These are phyloP conservation scores for Fusarium falciforme DNA, from an alignment of 2,329 filamentous ascomycete genomes.

Conservation along the genomic window DNA sequence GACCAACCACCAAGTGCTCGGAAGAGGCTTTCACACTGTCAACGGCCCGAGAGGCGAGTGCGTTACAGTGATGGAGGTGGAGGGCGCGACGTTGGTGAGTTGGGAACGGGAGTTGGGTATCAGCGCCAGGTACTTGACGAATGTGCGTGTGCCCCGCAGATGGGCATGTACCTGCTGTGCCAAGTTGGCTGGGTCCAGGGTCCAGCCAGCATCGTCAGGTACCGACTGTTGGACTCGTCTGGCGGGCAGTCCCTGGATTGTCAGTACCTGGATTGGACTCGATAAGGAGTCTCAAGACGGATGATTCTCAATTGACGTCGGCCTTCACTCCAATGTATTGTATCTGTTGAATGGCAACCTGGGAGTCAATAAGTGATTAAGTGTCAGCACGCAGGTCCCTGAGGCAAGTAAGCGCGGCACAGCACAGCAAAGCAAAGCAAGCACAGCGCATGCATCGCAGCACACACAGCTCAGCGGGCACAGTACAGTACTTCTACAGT, in stretches of 20 bases:
- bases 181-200: conserved; percentile 25
- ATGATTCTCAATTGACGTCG: not conserved
- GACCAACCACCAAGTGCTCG: conserved; percentile 41
- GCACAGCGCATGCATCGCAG: not conserved
- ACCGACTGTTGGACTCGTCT: conserved; percentile 18
- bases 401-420: conserved; percentile 1
- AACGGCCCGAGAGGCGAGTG: conserved; percentile 42
- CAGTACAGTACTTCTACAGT: not conserved
- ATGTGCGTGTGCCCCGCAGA: conserved; percentile 19
- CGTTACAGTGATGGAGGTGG: conserved; percentile 30
- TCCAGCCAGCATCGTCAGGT: conserved; percentile 32
- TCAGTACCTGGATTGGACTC: not conserved
- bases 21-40: conserved; percentile 39
- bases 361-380: not conserved
- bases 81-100: conserved; percentile 26
- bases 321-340: not conserved
- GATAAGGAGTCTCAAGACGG: not conserved
- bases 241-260: conserved; percentile 4
- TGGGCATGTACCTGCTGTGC: conserved; percentile 18
- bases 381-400: conserved; percentile 10
- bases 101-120: conserved; percentile 32
- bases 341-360: not conserved
- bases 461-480: not conserved
- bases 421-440: not conserved
- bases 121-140: conserved; percentile 27